These are phyloP conservation scores for Lizanozyma gosingica DNA, from an alignment of 1,139 yeast genomes.

Conservation along the genomic window DNA sequence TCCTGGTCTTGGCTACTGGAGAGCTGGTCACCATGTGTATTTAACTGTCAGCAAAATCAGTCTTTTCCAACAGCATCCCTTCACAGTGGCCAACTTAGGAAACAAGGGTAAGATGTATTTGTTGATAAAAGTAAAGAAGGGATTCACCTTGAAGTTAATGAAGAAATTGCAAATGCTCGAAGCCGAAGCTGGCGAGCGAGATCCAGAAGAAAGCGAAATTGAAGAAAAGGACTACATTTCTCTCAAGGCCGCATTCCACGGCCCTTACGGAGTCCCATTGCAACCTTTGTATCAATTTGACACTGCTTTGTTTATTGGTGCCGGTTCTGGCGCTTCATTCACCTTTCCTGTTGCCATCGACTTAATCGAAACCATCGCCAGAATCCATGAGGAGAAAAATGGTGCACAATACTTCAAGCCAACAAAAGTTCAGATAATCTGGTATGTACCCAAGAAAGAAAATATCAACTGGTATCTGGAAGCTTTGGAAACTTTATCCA, in stretches of 20 bases:
- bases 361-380: slow-evolving; percentile 16
- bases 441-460: slow-evolving; percentile 22
- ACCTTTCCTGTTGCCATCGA: slow-evolving; percentile 37
- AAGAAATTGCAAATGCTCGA: slow-evolving; percentile 15
- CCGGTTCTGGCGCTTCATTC: slow-evolving; percentile 41
- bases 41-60: slow-evolving; percentile 31
- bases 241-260: slow-evolving; percentile 28
- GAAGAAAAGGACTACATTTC: slow-evolving; percentile 6
- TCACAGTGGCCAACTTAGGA: slow-evolving; percentile 34
- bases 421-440: slow-evolving; percentile 24
- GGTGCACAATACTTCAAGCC: slow-evolving; percentile 17
- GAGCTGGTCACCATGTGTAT: slow-evolving; percentile 39
- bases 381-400: background rate
- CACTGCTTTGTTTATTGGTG: slow-evolving; percentile 28
- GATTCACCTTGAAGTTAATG: slow-evolving; percentile 34
- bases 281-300: slow-evolving; percentile 37
- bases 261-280: slow-evolving; percentile 37
- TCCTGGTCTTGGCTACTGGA: slow-evolving; percentile 36
- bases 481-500: slow-evolving; percentile 9
- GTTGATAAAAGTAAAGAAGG: slow-evolving; percentile 30
- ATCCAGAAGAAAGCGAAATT: slow-evolving; percentile 2
- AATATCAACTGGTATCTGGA: slow-evolving; percentile 31
- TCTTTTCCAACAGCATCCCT: slow-evolving; percentile 37
- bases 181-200: slow-evolving; percentile 7
- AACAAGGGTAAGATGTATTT: slow-evolving; percentile 29